Evolutionary conservation across 2,329 filamentous ascomycete species (phyloP), one percentile per base, ranked within the genome.

Genomic region (Xylariaceae sp.): DNA sequence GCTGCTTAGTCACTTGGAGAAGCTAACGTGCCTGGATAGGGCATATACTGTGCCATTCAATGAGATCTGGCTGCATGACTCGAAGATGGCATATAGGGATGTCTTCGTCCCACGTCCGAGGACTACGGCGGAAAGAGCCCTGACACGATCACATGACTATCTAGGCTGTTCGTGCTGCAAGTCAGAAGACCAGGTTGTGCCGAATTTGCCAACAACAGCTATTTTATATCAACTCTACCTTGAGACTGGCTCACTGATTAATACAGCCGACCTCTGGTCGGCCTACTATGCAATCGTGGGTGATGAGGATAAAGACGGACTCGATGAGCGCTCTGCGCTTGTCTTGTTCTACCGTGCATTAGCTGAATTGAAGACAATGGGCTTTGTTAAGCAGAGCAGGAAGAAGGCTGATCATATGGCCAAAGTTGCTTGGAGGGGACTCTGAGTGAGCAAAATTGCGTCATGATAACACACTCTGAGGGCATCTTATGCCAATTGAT

Each of bases 381-480:
- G 94, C 7, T 87, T 97, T 71, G 80, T 97, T 55, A 97, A 94
- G 74, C 80, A 81, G 55, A 97, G 88, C 65, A 89, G 87, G 72
- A 96, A 92, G 77, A 96, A 96, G 77, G 83, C 86, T 19, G 94
- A 97, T 68, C 93, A 97, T 71, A 75, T 97, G 60, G 86, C 90
- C 38, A 97, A 97, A 75, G 78, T 91, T 47, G 66, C 66, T 12
- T 69, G 67, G 84, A 91, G 88, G 68, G 94, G 93, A 62, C 74
- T 94, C 55, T 82, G 69, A 66, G 50, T 13, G 34, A 42, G 43
- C 5, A 34, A 45, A n/a, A 52, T 45, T 28, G 22, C 22, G 22
- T 28, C 22, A 33, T 14, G 46, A 42, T 42, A 28, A 39, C 51
- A 49, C 39, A 49, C 34, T 45, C 22, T 36, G 51, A 40, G 17